phyloP scores from a whole-genome alignment of 306 rosid species.

The Prunus salicina region DNA sequence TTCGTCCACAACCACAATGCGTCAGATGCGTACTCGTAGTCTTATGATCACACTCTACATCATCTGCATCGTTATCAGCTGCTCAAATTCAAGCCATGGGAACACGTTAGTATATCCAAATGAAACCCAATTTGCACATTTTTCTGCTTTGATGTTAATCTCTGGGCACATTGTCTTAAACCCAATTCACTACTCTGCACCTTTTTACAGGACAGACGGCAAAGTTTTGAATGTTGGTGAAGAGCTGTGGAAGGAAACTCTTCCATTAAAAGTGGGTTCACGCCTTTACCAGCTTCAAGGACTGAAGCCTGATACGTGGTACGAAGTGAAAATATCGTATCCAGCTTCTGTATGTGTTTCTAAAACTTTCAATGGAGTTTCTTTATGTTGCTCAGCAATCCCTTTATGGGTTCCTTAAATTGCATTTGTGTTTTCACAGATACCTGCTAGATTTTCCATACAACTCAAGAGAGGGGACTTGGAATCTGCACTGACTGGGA shows the following conservation, averaged over 20 bases:
- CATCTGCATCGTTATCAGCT: slow-evolving; percentile 26
- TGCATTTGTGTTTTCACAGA: slow-evolving; percentile 38
- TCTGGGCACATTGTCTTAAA: background rate
- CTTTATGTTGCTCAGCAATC: slow-evolving; percentile 4
- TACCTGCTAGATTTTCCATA: slow-evolving; percentile 69
- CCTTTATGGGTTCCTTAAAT: slow-evolving; percentile 33
- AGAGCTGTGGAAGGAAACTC: slow-evolving; percentile 66
- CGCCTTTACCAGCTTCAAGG: slow-evolving; percentile 66
- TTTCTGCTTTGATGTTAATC: background rate
- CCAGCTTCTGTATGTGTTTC: slow-evolving; percentile 90
- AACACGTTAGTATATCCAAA: slow-evolving; percentile 36
- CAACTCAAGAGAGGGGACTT: slow-evolving; percentile 55
- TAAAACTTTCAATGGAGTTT: slow-evolving; percentile 23
- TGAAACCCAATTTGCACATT: background rate
- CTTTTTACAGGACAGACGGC: slow-evolving; percentile 39
- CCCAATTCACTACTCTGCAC: slow-evolving; percentile 1
- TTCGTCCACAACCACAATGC: slow-evolving; percentile 20
- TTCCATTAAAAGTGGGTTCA: slow-evolving; percentile 61
- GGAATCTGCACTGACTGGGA: slow-evolving; percentile 27
- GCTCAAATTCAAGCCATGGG: slow-evolving; percentile 43
- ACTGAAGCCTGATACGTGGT: slow-evolving; percentile 65
- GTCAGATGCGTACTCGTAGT: slow-evolving; percentile 8
- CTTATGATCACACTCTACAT: slow-evolving; percentile 32
- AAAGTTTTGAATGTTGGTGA: slow-evolving; percentile 67
- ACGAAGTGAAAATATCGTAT: slow-evolving; percentile 97